Conservation (phyloP, 768 basidiomycete genomes). For the Lentinula lateritia region DNA sequence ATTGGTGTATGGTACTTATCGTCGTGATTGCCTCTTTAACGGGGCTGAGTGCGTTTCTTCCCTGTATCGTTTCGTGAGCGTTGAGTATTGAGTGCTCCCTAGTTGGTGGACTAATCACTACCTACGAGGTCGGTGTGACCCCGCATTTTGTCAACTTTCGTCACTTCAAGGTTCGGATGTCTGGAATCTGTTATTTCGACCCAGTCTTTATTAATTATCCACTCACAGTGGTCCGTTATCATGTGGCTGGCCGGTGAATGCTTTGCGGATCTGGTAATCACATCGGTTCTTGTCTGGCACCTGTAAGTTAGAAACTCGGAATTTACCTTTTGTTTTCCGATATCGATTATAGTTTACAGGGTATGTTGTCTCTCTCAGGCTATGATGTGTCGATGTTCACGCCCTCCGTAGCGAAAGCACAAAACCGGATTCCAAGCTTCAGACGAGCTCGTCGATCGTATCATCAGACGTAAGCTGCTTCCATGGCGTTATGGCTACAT, state of each 20-base stretch:
- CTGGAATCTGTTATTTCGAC: constrained; percentile 12
- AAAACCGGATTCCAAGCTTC: constrained; percentile 31
- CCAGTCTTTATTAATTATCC: background rate
- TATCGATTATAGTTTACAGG: background rate
- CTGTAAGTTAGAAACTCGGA: constrained; percentile 18
- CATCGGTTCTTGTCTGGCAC: constrained; percentile 28
- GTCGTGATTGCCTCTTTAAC: constrained; percentile 20
- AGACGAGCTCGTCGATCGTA: constrained; percentile 29
- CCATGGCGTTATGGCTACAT: no score
- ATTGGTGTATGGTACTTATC: constrained; percentile 17
- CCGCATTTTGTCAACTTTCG: constrained; percentile 27
- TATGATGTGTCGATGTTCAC: background rate
- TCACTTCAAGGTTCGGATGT: constrained; percentile 18
- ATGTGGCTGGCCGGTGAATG: constrained; percentile 33
- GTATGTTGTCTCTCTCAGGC: background rate
- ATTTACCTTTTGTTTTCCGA: background rate
- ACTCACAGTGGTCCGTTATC: constrained; percentile 19
- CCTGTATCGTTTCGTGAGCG: background rate
- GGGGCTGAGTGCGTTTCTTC: constrained; percentile 19
- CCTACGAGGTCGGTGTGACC: constrained; percentile 23
- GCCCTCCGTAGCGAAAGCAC: constrained; percentile 20
- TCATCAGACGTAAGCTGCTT: constrained; percentile 23
- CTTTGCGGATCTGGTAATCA: constrained; percentile 30
- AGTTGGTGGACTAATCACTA: constrained; percentile 30
- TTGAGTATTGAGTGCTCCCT: background rate